Evolutionary conservation across 176 grass and related monocot species (phyloP).

Genomic region (Pontederia crassipes): DNA sequence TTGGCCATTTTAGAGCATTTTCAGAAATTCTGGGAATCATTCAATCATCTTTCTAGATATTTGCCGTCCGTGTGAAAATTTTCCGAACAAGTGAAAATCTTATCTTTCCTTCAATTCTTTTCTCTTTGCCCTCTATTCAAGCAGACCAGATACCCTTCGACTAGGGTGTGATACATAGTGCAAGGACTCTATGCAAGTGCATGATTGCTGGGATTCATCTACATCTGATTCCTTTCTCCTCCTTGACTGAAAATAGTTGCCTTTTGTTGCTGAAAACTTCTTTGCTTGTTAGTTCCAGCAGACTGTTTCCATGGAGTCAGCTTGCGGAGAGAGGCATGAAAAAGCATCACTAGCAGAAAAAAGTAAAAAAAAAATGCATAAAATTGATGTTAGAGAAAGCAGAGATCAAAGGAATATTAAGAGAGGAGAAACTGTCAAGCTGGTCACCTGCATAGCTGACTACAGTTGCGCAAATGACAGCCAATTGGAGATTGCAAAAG

Average conservation of each 20-base stretch:
- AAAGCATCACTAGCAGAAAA: constrained; percentile 45
- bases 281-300: constrained; percentile 25
- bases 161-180: no score
- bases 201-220: no score
- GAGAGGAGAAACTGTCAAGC: background rate
- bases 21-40: no score
- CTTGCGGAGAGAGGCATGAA: constrained; percentile 76
- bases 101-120: no score
- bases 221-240: no score
- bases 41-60: no score
- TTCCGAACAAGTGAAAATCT: no score
- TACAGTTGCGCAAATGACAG: constrained; percentile 53
- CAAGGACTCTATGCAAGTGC: no score
- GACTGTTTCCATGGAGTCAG: constrained; percentile 55
- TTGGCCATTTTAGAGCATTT: no score
- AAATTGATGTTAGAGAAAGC: background rate
- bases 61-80: no score
- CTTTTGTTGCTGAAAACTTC: constrained; percentile 35
- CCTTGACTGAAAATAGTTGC: constrained; percentile 16
- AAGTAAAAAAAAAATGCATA: constrained; percentile 21
- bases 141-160: no score
- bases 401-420: background rate
- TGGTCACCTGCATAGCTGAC: constrained; percentile 68
- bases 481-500: constrained; percentile 63
- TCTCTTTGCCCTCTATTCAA: no score